These are phyloP conservation scores for Daphne laureola DNA, from an alignment of 441 rosid genomes.

Conservation along the genomic window DNA sequence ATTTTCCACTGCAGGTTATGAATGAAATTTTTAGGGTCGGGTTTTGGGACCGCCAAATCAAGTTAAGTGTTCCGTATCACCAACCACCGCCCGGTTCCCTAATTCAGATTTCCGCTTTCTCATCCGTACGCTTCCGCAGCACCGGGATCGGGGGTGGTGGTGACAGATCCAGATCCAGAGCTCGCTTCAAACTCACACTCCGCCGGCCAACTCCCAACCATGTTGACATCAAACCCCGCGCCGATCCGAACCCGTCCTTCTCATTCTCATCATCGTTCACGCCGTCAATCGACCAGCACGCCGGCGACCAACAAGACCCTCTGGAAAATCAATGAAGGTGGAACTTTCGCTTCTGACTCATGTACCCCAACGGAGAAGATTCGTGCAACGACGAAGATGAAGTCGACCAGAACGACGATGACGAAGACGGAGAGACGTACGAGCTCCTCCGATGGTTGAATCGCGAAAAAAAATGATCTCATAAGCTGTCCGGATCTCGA, in stretches of 20 bases:
- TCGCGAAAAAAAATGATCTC: slow-evolving; percentile 14
- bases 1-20: too few species aligned
- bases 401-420: slow-evolving; percentile 31
- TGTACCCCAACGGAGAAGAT: background rate
- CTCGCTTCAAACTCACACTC: too few species aligned
- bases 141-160: too few species aligned
- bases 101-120: too few species aligned
- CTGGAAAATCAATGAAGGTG: slow-evolving; percentile 7
- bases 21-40: too few species aligned
- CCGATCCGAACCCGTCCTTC: slow-evolving; percentile 1
- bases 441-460: slow-evolving; percentile 18
- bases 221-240: too few species aligned
- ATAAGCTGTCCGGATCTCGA: slow-evolving; percentile 9
- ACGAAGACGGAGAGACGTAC: slow-evolving; percentile 20
- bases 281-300: slow-evolving; percentile 11
- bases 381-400: slow-evolving; percentile 16
- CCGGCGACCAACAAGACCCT: slow-evolving; percentile 23
- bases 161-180: too few species aligned
- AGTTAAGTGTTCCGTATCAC: too few species aligned
- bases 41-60: too few species aligned
- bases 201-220: too few species aligned
- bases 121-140: too few species aligned
- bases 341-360: slow-evolving; percentile 5
- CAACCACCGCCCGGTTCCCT: too few species aligned
- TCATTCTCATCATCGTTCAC: slow-evolving; percentile 14